Evolutionary conservation across 75 land plant species (phyloP).

Genomic region (Chamaecyparis obtusa): DNA sequence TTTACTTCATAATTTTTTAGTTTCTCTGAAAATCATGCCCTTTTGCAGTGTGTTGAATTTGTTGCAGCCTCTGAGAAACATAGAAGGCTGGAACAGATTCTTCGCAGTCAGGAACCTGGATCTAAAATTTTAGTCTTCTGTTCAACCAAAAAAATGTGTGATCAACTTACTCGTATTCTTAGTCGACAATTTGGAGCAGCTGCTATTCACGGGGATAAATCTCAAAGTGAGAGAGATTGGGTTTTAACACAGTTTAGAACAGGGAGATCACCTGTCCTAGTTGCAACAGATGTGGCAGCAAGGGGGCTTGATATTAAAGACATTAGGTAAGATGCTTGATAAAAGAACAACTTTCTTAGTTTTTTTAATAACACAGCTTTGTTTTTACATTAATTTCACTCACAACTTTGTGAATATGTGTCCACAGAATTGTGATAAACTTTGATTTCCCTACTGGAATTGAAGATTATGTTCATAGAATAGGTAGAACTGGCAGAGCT

Average conservation of each 20-base stretch:
- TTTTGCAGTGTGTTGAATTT: conserved; percentile 84
- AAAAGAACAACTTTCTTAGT: background rate
- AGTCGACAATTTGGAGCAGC: conserved; percentile 85
- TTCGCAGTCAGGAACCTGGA: conserved; percentile 84
- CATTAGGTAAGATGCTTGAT: conserved; percentile 62
- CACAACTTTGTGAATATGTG: background rate
- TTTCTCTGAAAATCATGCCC: background rate
- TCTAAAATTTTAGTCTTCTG: conserved; percentile 93
- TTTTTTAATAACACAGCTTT: background rate
- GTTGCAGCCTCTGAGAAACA: conserved; percentile 60
- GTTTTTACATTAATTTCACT: background rate
- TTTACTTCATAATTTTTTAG: background rate
- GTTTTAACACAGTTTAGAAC: conserved; percentile 78
- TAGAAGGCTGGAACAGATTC: conserved; percentile 75
- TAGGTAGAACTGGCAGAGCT: conserved; percentile 97
- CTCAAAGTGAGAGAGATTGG: conserved; percentile 86
- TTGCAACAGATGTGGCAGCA: conserved; percentile 99
- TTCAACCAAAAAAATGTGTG: conserved; percentile 90
- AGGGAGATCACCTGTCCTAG: conserved; percentile 78
- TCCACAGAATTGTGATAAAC: conserved; percentile 86
- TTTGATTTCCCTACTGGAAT: conserved; percentile 96
- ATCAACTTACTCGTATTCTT: conserved; percentile 81
- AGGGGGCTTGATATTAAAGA: conserved; percentile 98
- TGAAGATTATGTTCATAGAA: conserved; percentile 97
- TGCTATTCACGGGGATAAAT: conserved; percentile 97